Base-by-base conservation (phyloP, 176 grass and related monocot species). In the Zizania latifolia region DNA sequence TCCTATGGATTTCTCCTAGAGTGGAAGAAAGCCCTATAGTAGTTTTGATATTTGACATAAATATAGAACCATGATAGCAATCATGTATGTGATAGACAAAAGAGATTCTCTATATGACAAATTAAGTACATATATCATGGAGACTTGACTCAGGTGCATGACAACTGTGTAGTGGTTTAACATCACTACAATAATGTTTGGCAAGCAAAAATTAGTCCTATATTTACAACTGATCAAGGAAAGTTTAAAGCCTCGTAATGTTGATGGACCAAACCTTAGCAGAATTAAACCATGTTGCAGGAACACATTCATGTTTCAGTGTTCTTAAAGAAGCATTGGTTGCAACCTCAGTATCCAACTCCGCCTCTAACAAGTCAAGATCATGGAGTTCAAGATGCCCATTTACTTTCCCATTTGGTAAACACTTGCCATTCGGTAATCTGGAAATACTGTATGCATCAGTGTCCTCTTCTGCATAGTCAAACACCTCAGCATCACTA, bases 211-310 rank as follows among this genome's bases (percentile, higher is more conserved):
- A 56, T 4, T 39, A 39, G 3, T 23, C 24, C 34, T 51, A 19
- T 82, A n/a, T 19, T 65, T 77, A 27, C 10, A 55, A 32, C 30
- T 79, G 26, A 40, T 34, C 31, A 88, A 63, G 19, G 62, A 83
- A 57, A 78, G 23, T 31, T 62, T 70, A 44, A 64, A 73, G 58
- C 23, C 17, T 39, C 31, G 34, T 51, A 72, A 58, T 37, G 32
- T 32, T 66, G 38, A 46, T 66, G 27, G 54, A 81, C 12, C 72
- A 76, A 71, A 91, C 82, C 81, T 82, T 85, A 8, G 78, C 59
- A 78, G 63, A 68, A 67, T 48, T 82, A 75, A 85, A 72, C 85
- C 82, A 92, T 59, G 81, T 67, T 74, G 70, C 62, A 17, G 82
- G 76, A 82, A 68, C 45, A 69, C 78, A 82, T 61, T 85, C 85